phyloP scores from a whole-genome alignment of 352 stramenopile genomes.

The Peronosclerospora sorghi region DNA sequence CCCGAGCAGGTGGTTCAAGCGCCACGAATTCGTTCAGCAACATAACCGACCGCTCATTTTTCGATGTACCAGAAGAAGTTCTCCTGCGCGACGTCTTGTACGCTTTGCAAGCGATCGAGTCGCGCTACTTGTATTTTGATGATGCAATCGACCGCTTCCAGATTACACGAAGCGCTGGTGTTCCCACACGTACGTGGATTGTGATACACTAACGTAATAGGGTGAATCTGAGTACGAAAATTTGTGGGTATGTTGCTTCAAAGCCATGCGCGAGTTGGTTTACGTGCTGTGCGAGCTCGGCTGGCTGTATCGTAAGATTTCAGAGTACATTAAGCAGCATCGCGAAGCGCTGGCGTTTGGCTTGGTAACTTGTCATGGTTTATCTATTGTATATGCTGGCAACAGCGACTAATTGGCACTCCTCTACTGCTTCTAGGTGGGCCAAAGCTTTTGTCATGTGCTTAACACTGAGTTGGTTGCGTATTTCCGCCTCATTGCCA shows the following conservation, averaged over 20 bases:
- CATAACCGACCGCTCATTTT: slow-evolving; percentile 20
- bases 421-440: slow-evolving; percentile 32
- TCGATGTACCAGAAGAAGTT: slow-evolving; percentile 77
- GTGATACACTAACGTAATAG: background rate
- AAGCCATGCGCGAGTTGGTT: slow-evolving; percentile 77
- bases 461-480: slow-evolving; percentile 86
- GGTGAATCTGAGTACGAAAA: slow-evolving; percentile 1
- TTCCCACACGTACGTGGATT: slow-evolving; percentile 60
- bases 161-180: slow-evolving; percentile 59
- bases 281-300: slow-evolving; percentile 80
- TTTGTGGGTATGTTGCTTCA: background rate
- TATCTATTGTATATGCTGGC: background rate
- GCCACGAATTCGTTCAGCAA: background rate
- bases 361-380: slow-evolving; percentile 33
- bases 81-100: slow-evolving; percentile 88
- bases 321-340: slow-evolving; percentile 64
- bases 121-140: slow-evolving; percentile 82
- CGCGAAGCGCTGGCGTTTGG: slow-evolving; percentile 62
- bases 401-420: slow-evolving; percentile 4
- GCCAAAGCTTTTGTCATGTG: slow-evolving; percentile 84
- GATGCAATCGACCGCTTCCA: slow-evolving; percentile 63
- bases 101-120: slow-evolving; percentile 89
- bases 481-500: slow-evolving; percentile 89
- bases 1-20: background rate
- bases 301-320: slow-evolving; percentile 85